Evolutionary conservation across 768 basidiomycete species (phyloP).

Genomic region (Kwoniella newhampshirensis): DNA sequence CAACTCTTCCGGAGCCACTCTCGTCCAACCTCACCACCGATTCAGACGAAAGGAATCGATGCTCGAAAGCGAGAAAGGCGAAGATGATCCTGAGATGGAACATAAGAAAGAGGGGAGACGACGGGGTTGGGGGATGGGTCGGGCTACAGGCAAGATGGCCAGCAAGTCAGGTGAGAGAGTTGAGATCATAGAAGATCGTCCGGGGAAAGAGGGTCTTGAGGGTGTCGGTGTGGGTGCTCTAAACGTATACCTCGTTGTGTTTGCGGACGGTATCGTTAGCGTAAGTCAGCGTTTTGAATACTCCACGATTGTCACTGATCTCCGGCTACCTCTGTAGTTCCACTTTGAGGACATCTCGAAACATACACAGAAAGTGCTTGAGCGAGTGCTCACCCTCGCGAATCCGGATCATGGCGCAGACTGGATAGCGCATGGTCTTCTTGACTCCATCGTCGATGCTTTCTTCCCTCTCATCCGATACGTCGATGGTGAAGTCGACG

Average conservation of each 20-base stretch:
- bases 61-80: constrained; percentile 13
- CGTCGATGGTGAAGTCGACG: constrained; percentile 75
- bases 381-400: constrained; percentile 64
- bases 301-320: neutral
- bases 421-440: constrained; percentile 88
- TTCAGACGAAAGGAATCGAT: constrained; percentile 8
- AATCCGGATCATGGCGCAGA: constrained; percentile 58
- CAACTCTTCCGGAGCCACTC: constrained; percentile 7
- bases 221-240: constrained; percentile 66
- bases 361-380: constrained; percentile 73
- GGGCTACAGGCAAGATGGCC: constrained; percentile 35
- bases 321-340: constrained; percentile 61
- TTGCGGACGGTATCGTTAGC: constrained; percentile 73
- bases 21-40: constrained; percentile 5
- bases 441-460: constrained; percentile 91
- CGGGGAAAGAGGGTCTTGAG: constrained; percentile 57
- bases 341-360: constrained; percentile 88
- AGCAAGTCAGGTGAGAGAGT: constrained; percentile 49
- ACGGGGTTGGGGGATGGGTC: constrained; percentile 42
- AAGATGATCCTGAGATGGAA: constrained; percentile 5
- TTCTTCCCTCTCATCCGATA: constrained; percentile 76
- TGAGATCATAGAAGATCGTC: constrained; percentile 56
- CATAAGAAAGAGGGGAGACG: constrained; percentile 35
- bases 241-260: constrained; percentile 85
- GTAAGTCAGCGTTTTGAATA: constrained; percentile 43